Evolutionary conservation across 495 filamentous ascomycete genomes (phyloP), one percentile per base, ranked within the genome.

Genomic region (Penicillium canariense): DNA sequence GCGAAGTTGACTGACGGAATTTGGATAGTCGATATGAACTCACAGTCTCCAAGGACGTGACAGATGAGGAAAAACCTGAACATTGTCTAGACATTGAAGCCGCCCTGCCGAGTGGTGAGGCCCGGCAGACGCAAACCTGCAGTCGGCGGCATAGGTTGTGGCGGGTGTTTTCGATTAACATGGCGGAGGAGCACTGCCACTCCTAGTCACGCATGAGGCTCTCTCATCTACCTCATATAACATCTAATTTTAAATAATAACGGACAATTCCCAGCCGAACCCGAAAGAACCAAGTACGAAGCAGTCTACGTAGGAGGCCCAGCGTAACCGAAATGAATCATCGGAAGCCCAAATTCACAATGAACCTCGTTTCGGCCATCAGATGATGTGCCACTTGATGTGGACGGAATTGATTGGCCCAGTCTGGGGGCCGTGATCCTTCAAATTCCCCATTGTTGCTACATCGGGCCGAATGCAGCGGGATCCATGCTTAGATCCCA

Each of bases 391-490:
- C n/a, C n/a, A n/a, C n/a, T n/a, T n/a, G n/a, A n/a, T n/a, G n/a
- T n/a, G n/a, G n/a, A n/a, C n/a, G n/a, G n/a, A n/a, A n/a, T n/a
- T n/a, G n/a, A 34, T 14, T 14, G 9, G 31, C 8, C 31, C 8
- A 34, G 31, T 9, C 8, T 34, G 31, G 14, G 2, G 31, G 14
- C 31, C 31, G 31, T 34, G 9, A 34, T 8, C 31, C 18, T 11
- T 6, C 18, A 10, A 43, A 26, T 11, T 2, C 18, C 26, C 14
- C 43, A 8, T 23, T 8, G 8, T 46, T 46, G 25, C 43, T 31
- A 26, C 26, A 46, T 46, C 43, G 43, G 43, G 43, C 43, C 43
- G 43, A 46, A 31, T 46, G 43, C 43, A 46, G 43, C n/a, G 17
- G 25, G 43, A 27, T 31, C 43, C 43, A 31, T 31, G 43, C 12